Evolutionary conservation across 345 rosid genomes (phyloP).

Genomic region (Combretum micranthum): DNA sequence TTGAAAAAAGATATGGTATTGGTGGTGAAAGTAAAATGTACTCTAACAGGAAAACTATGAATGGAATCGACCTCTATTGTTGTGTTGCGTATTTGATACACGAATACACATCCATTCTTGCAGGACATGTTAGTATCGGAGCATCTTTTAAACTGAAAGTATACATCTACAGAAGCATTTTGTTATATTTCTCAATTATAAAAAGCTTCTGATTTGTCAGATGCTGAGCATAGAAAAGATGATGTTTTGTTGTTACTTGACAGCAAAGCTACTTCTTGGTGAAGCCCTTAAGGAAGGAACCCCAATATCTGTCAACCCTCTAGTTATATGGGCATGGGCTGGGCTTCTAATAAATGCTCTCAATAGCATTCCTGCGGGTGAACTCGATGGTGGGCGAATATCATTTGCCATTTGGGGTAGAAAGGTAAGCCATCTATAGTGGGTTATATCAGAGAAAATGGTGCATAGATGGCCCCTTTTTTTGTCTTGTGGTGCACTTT

Average conservation of each 20-base stretch:
- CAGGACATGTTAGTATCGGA: no score
- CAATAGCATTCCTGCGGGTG: conserved; percentile 97
- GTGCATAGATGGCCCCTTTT: background rate
- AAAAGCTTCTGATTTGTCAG: background rate
- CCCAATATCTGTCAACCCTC: conserved; percentile 74
- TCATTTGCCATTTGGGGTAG: conserved; percentile 91
- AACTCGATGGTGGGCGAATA: conserved; percentile 83
- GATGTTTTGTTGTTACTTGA: conserved; percentile 2
- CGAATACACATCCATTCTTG: no score
- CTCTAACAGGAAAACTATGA: no score
- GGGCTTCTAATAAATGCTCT: conserved; percentile 90
- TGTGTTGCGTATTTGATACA: no score
- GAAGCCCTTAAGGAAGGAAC: conserved; percentile 84
- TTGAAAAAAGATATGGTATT: conserved; percentile 2
- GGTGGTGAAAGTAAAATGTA: no score
- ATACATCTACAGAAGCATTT: no score
- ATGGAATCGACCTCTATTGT: no score
- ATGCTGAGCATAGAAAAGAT: background rate
- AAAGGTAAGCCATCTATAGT: conserved; percentile 43
- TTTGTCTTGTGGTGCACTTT: background rate
- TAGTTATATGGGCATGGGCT: conserved; percentile 92
- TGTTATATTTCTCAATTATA: background rate
- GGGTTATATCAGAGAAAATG: background rate
- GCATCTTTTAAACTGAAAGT: no score
- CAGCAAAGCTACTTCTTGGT: conserved; percentile 86